Evolutionary conservation across 1,139 yeast species (phyloP).

Genomic region (Saccharomyces hybrid): DNA sequence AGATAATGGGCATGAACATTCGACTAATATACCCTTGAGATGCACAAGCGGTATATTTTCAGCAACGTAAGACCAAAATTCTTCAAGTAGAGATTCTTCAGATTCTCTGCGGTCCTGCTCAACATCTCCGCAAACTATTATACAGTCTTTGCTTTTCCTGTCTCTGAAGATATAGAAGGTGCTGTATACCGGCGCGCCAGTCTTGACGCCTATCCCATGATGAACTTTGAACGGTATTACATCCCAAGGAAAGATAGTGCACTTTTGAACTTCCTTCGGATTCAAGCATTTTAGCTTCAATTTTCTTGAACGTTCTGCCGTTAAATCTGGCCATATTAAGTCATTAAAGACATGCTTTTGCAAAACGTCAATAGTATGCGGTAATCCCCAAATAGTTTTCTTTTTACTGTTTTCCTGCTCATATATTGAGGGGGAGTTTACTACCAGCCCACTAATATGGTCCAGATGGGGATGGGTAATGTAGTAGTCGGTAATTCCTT

Average conservation of each 20-base stretch:
- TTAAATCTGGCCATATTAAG: conserved; percentile 65
- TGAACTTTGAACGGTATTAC: conserved; percentile 16
- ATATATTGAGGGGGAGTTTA: conserved; percentile 61
- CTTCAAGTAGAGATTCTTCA: conserved; percentile 35
- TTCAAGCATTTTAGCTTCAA: background rate
- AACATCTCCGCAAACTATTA: conserved; percentile 55
- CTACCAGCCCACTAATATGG: conserved; percentile 60
- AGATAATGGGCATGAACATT: conserved; percentile 53
- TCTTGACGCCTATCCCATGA: conserved; percentile 17
- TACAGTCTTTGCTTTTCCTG: conserved; percentile 27
- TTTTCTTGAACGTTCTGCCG: conserved; percentile 3
- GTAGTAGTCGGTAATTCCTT: conserved; percentile 37
- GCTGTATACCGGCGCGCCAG: conserved; percentile 29
- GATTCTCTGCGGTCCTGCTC: conserved; percentile 10
- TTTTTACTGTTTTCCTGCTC: conserved; percentile 18
- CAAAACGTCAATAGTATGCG: conserved; percentile 46
- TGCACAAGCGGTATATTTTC: conserved; percentile 36
- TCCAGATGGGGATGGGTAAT: conserved; percentile 84
- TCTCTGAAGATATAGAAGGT: conserved; percentile 50
- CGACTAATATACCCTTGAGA: conserved; percentile 56
- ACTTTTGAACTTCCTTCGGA: background rate
- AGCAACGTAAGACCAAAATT: conserved; percentile 54
- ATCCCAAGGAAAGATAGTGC: conserved; percentile 16
- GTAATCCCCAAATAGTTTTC: conserved; percentile 48
- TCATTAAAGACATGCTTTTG: conserved; percentile 61